Evolutionary conservation across 2,329 filamentous ascomycete genomes (phyloP).

Genomic region (Ophiostoma novo-ulmi): DNA sequence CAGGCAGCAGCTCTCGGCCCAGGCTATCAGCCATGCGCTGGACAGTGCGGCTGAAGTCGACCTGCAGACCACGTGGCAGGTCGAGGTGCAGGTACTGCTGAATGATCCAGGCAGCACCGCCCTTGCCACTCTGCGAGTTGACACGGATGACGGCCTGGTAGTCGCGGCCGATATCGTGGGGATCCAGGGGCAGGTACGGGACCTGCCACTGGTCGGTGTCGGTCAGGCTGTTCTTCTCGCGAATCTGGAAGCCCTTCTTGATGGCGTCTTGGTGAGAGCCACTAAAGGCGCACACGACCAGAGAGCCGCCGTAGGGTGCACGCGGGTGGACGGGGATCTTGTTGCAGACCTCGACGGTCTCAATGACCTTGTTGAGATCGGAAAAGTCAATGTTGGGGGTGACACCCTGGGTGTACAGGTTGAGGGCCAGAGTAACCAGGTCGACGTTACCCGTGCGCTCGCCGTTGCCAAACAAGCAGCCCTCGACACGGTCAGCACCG

Average conservation of each 20-base stretch:
- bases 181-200: slow-evolving; percentile 89
- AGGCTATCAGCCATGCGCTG: slow-evolving; percentile 74
- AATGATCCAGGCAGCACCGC: slow-evolving; percentile 91
- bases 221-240: slow-evolving; percentile 55
- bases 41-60: slow-evolving; percentile 84
- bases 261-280: slow-evolving; percentile 94
- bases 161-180: slow-evolving; percentile 87
- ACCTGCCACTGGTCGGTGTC: slow-evolving; percentile 72
- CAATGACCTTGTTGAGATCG: slow-evolving; percentile 78
- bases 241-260: slow-evolving; percentile 78
- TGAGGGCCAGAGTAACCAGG: slow-evolving; percentile 83
- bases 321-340: slow-evolving; percentile 91
- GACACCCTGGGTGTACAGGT: slow-evolving; percentile 91
- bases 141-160: slow-evolving; percentile 97
- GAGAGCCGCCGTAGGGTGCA: slow-evolving; percentile 82
- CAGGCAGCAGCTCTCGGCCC: slow-evolving; percentile 75
- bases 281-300: slow-evolving; percentile 89
- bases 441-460: slow-evolving; percentile 96
- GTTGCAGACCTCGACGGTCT: slow-evolving; percentile 84
- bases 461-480: slow-evolving; percentile 89
- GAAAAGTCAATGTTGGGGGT: slow-evolving; percentile 85
- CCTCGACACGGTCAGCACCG: slow-evolving; percentile 88
- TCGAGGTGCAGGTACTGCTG: slow-evolving; percentile 84
- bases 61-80: slow-evolving; percentile 83
- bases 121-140: slow-evolving; percentile 95